Base-by-base conservation (phyloP, 164 flowering plant species). In the Stephania cephalantha region DNA sequence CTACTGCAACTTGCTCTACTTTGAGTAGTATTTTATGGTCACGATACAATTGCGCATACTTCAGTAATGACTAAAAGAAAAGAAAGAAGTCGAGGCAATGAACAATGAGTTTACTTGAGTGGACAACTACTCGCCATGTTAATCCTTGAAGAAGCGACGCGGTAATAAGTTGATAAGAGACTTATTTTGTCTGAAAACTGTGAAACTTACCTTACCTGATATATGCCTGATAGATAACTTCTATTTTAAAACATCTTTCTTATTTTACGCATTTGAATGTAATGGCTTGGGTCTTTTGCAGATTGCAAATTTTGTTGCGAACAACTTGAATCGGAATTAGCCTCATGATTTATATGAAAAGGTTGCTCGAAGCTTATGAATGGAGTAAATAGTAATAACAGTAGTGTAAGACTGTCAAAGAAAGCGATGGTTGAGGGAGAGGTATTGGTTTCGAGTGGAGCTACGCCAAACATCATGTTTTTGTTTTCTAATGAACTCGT, bases 251-350 rank as follows among this genome's bases (percentile, higher is more conserved):
- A 18, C 52, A 7, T n/a, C 20, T 3, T 69, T 42, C 20, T 18
- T 4, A 9, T 48, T 10, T 17, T 22, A 7, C 15, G 15, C 48
- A 7, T 46, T 22, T 30, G 11, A 48, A 5, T 7, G 3, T 66
- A 64, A 79, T 64, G 58, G 69, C 44, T 53, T 78, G 42, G 64
- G 35, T 61, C 64, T 68, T 31, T 74, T 83, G 85, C 97, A 94
- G 97, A 94, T 94, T 79, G 93, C 89, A 13, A 89, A 83, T 71
- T 90, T 94, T 70, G 90, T 94, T 58, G 97, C 97, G 3, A 91
- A 86, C 84, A 90, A 92, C 83, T 74, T 85, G 83, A 80, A 84
- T 48, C 81, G 84, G 80, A 94, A 90, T 71, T 94, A 97, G 96
- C 98, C 98, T 13, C 93, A 84, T 31, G 97, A 94, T 80, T 81